Evolutionary conservation across 139 green algal genomes (phyloP), one percentile per base, ranked within the genome.

Genomic region (Chlamydomonas eustigma): DNA sequence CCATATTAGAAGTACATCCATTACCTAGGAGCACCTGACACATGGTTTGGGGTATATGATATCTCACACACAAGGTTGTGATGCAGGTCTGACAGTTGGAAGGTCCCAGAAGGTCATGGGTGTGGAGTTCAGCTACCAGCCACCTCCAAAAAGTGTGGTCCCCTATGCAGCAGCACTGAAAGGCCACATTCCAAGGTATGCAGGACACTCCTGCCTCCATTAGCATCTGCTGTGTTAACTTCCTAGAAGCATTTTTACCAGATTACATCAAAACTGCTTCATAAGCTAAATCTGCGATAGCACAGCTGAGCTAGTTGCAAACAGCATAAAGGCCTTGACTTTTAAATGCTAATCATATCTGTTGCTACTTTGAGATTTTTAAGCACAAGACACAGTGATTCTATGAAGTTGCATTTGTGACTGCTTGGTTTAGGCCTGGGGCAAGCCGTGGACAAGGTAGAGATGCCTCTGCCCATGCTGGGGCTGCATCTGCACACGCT

Each of bases 91-190:
- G 78, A 83, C 78, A 39, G 93, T 97, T 36, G 76, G 84, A 0
- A 85, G 91, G n/a, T 39, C 81, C 28, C 93, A 97, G 79, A 72
- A 73, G 5, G 88, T 97, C 31, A 51, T 79, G n/a, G 91, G 92
- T 1, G 86, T 96, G 24, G 85, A 90, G n/a, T 97, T 97, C 77
- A 83, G 64, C 73, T 97, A 97, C 85, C 88, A 93, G 76, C 93
- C 93, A 2, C 93, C 93, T 2, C 93, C 93, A 1, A 86, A 89
- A 39, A 86, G 80, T 36, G 77, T 90, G 3, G 90, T 94, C 58
- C 90, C 92, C 0, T 85, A 86, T 38, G 92, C 92, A 24, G 92
- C 92, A 2, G 75, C 86, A 2, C 88, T 96, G 39, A 90, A 90
- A 74, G 77, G 76, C 6, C 80, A 63, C 36, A 37, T 79, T 33